Conservation (phyloP, 305 asterid species). For the Solanum chacoense region DNA sequence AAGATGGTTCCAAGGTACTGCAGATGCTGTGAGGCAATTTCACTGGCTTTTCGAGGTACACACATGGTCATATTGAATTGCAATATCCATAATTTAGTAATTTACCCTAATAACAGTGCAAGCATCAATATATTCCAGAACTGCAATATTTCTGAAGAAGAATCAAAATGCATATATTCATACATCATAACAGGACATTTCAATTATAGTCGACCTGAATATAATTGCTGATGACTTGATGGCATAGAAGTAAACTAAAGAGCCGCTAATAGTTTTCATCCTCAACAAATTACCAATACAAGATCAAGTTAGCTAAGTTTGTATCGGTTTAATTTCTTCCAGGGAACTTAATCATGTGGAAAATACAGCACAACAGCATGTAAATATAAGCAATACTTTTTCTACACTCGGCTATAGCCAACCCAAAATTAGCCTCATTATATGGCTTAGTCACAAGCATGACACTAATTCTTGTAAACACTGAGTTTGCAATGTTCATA, state of each 20-base stretch:
- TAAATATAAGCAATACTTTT: not conserved
- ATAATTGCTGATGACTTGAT: not conserved
- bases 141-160: not conserved
- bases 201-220: not conserved
- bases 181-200: not conserved
- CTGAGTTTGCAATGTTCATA: not conserved
- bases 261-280: not conserved
- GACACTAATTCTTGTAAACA: not conserved
- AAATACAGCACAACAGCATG: not conserved
- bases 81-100: not conserved
- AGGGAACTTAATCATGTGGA: not conserved
- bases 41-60: constrained; percentile 97
- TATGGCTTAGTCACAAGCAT: not conserved
- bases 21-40: constrained; percentile 93
- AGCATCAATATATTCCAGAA: not conserved
- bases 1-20: constrained; percentile 94
- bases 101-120: not conserved
- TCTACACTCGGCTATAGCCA: not conserved
- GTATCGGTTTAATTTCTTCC: not conserved
- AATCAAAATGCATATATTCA: not conserved
- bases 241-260: not conserved
- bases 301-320: not conserved
- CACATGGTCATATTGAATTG: not conserved
- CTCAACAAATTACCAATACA: not conserved
- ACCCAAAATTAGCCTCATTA: not conserved